phyloP scores from a whole-genome alignment of 225 moss, liverwort and hornwort genomes.

The Bryoerythrophyllum caledonicum region DNA sequence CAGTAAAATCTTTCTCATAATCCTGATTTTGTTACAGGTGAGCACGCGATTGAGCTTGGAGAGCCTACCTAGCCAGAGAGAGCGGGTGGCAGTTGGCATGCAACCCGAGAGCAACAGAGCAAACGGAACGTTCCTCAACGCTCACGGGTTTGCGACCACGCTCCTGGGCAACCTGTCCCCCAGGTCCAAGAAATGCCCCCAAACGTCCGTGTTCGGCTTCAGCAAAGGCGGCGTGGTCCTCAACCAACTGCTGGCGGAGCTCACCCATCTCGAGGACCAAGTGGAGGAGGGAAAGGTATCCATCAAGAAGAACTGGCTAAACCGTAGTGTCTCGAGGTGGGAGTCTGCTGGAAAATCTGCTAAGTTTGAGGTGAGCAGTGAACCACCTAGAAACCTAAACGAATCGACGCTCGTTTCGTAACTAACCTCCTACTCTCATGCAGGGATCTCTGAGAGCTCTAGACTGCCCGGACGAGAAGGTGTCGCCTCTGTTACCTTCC shows the following conservation, averaged over 20 bases:
- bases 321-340: conserved; percentile 40
- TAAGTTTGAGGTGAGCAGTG: conserved; percentile 41
- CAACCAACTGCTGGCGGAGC: conserved; percentile 81
- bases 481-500: conserved; percentile 41
- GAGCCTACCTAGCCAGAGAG: conserved; percentile 47
- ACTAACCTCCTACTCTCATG: background rate
- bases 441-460: conserved; percentile 34
- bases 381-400: background rate
- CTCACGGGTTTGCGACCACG: conserved; percentile 33
- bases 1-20: background rate
- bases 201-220: conserved; percentile 69
- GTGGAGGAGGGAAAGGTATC: conserved; percentile 44
- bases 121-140: conserved; percentile 33
- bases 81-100: conserved; percentile 45
- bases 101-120: conserved; percentile 39
- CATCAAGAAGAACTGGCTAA: conserved; percentile 42
- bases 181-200: conserved; percentile 52
- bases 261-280: conserved; percentile 65
- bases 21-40: conserved; percentile 20
- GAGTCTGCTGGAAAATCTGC: conserved; percentile 37
- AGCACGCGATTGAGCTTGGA: conserved; percentile 37
- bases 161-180: conserved; percentile 31
- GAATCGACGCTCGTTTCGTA: too few relatives aligned
- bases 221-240: conserved; percentile 91
- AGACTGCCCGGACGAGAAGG: conserved; percentile 35